phyloP scores from a whole-genome alignment of 768 basidiomycete genomes.

The Guyanaporus albipodus region DNA sequence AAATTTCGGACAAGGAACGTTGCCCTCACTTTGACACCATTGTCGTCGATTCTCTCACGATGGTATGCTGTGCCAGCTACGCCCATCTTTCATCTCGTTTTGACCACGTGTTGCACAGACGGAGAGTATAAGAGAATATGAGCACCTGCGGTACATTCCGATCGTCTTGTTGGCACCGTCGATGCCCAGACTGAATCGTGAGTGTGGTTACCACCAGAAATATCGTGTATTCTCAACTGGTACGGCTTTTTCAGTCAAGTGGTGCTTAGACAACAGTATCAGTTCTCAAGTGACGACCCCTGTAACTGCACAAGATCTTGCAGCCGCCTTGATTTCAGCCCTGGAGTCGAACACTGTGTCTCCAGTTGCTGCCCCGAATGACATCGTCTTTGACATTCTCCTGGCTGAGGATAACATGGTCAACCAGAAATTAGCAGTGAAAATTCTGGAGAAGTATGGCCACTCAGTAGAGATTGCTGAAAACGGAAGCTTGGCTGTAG shows the following conservation, averaged over 20 bases:
- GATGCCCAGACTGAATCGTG: slow-evolving; percentile 71
- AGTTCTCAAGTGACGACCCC: slow-evolving; percentile 93
- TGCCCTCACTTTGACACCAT: slow-evolving; percentile 93
- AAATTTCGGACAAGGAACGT: slow-evolving; percentile 76
- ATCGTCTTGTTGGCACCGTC: slow-evolving; percentile 86
- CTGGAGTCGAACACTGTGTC: slow-evolving; percentile 93
- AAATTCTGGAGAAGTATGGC: slow-evolving; percentile 94
- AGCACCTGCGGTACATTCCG: slow-evolving; percentile 94
- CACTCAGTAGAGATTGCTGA: slow-evolving; percentile 96
- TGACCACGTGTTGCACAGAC: slow-evolving; percentile 49
- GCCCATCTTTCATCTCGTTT: neutral
- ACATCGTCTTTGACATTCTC: slow-evolving; percentile 86
- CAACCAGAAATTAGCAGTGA: slow-evolving; percentile 93
- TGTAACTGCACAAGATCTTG: slow-evolving; percentile 81
- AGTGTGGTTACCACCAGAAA: slow-evolving; percentile 26
- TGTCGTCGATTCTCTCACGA: slow-evolving; percentile 82
- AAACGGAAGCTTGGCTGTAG: slow-evolving; percentile 91
- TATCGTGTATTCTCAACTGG: slow-evolving; percentile 2
- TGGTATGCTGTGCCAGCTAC: slow-evolving; percentile 51
- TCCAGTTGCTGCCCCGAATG: slow-evolving; percentile 80
- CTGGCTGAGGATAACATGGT: slow-evolving; percentile 97
- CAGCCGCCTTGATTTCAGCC: slow-evolving; percentile 88
- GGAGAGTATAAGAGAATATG: slow-evolving; percentile 84
- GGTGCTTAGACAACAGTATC: slow-evolving; percentile 95
- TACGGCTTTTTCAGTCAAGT: slow-evolving; percentile 61